Evolutionary conservation across 148 eudicot genomes (phyloP), one percentile per base, ranked within the genome.

Genomic region (Dysphania ambrosioides): DNA sequence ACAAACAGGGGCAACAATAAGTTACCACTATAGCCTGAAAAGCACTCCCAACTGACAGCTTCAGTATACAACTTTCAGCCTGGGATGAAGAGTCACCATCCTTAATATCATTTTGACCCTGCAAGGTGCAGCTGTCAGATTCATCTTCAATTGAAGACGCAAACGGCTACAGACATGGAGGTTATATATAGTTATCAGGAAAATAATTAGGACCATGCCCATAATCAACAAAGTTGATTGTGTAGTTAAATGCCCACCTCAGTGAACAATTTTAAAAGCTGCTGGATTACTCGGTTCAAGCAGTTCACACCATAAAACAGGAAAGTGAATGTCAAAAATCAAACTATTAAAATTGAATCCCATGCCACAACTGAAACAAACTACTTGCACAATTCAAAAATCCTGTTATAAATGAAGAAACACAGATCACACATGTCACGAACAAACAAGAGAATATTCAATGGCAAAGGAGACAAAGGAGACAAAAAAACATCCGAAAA

Each of bases 41-140:
- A 64, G 71, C 75, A 64, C 64, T 75, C 47, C 75, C 82, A 42
- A 79, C 68, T 15, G 78, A 70, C 66, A 74, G 70, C 72, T 79
- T 79, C 72, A 75, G 75, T 75, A 38, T 65, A 75, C 79, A 70
- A 40, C 59, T 55, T 64, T 79, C 79, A 30, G 66, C 71, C 59
- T 75, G 75, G 41, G 82, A 79, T 56, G 82, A 79, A 65, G 79
- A 64, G 40, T 75, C 74, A 23, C 78, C 47, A 74, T 73, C 69
- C 69, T 66, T 78, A 32, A 36, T 41, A 74, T 68, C 29, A 40
- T 56, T 79, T 41, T 47, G 49, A 36, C 72, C 75, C 82, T 79
- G 72, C 49, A 75, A 53, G 66, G 44, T 29, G 56, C 30, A 44
- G 60, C 30, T 51, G 49, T 68, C 38, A 79, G 61, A 73, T 31